Evolutionary conservation across 306 rosid genomes (phyloP).

Genomic region (Ammopiptanthus mongolicus): DNA sequence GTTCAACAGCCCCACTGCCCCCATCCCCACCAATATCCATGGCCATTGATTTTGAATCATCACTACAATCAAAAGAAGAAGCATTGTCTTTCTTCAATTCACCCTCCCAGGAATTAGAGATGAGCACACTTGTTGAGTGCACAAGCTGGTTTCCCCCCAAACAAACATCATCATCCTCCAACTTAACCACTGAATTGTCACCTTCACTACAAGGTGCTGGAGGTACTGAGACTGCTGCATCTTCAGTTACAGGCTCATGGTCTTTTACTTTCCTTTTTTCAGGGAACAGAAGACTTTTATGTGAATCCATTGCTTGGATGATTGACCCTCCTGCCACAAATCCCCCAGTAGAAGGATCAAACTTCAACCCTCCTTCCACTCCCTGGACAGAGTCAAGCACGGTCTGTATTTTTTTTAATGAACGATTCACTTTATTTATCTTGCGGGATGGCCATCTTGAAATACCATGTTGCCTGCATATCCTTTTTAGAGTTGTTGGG

Average conservation of each 20-base stretch:
- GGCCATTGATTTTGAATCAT: slow-evolving; percentile 38
- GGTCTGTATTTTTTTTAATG: slow-evolving; percentile 69
- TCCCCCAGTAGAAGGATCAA: slow-evolving; percentile 73
- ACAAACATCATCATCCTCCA: slow-evolving; percentile 43
- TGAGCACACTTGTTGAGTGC: slow-evolving; percentile 13
- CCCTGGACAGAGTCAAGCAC: slow-evolving; percentile 95
- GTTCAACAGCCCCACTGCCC: slow-evolving; percentile 42
- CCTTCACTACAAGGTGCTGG: slow-evolving; percentile 9
- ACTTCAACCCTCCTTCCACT: slow-evolving; percentile 79
- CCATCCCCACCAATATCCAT: slow-evolving; percentile 34
- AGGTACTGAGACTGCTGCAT: slow-evolving; percentile 24
- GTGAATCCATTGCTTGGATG: slow-evolving; percentile 45
- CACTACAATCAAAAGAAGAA: slow-evolving; percentile 31
- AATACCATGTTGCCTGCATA: slow-evolving; percentile 98
- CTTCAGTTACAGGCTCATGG: slow-evolving; percentile 10
- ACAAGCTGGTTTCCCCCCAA: slow-evolving; percentile 11
- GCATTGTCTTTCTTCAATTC: slow-evolving; percentile 31
- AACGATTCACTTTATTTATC: slow-evolving; percentile 90
- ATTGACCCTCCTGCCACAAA: slow-evolving; percentile 63
- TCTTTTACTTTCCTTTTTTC: slow-evolving; percentile 32
- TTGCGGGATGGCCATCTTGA: slow-evolving; percentile 98
- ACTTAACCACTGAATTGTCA: slow-evolving; percentile 33
- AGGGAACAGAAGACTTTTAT: slow-evolving; percentile 32
- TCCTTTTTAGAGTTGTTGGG: slow-evolving; percentile 95
- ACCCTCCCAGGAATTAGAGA: slow-evolving; percentile 21